Base-by-base conservation (phyloP, 2,329 filamentous ascomycete species). In the Ophiostoma ips region DNA sequence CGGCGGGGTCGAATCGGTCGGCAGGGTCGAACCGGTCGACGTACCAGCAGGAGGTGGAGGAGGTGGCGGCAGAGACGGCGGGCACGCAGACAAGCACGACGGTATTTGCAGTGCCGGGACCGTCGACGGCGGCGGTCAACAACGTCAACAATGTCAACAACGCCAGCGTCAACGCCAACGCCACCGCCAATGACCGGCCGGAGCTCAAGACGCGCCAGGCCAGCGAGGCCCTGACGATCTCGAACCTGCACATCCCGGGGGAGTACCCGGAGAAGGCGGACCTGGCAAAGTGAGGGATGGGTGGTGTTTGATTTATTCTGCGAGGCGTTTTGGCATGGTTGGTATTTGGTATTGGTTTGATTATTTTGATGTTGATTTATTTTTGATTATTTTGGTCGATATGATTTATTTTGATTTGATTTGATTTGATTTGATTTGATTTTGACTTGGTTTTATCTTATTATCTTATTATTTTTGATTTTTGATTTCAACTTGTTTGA, bases 211-310 rank as follows among this genome's bases (percentile, higher is more conserved):
- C 36, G 59, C 65, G 69, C 46, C 65, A 63, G 13, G 65, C 70
- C 44, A 71, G 73, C 55, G 48, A 46, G 13, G 67, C 71, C 7
- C 69, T 72, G 12, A 76, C 73, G 28, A 76, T 84, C 41, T 79
- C 78, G 50, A 74, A 81, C 59, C 64, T 87, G 47, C 81, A 84
- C 59, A 74, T 87, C 16, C 83, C 83, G 3, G 83, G 83, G 11
- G 72, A 81, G 56, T 87, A 28, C 46, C 55, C 52, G 2, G 45
- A 28, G 11, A 37, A 40, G 33, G 46, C 28, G 15, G 12, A 18
- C 10, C 9, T 16, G 31, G 3, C 5, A 24, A 28, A 28, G 24
- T 28, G 8, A n/a, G n/a, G n/a, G n/a, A n/a, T n/a, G n/a, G n/a
- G n/a, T n/a, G 24, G 24, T 28, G 24, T 4, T 18, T 31, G 30